Base-by-base conservation (phyloP, 352 stramenopile genomes). In the Phytophthora citrophthora region DNA sequence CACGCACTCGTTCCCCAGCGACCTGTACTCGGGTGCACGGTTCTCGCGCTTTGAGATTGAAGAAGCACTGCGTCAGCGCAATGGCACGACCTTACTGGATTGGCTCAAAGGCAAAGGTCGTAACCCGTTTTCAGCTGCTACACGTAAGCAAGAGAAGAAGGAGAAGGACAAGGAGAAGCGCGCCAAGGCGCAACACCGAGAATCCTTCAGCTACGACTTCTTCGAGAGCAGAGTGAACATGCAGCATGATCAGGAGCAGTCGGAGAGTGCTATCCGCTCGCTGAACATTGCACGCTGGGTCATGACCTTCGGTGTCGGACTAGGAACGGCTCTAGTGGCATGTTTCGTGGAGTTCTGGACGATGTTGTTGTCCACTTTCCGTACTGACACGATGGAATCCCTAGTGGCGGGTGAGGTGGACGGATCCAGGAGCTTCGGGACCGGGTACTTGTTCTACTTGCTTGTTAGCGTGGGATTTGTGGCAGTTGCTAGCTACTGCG, bases 301-400 rank as follows among this genome's bases (percentile, higher is more conserved):
- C 59, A 91, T 99, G 76, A 99, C 97, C 1, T 95, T 99, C 54
- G 68, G 92, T 18, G 97, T 99, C 40, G 97, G 97, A 0, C 74
- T 99, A 2, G 68, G 90, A 45, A 98, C 97, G 24, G 97, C 92
- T 0, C 45, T 98, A 6, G 88, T 99, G 31, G 97, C 96, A 8
- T 96, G 93, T 39, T 91, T 97, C 40, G 95, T 98, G 64, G 98
- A 98, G 45, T 95, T 93, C 49, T 86, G 82, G 40, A 98, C 89
- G 16, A 89, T 89, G 27, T 64, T 76, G 15, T 80, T 99, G 49
- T 93, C 89, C 5, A 77, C 68, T 24, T 86, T 90, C 46, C 98
- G 98, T 53, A 98, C 88, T 13, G 63, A 77, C 49, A 93, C 90
- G n/a, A 95, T 99, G 64, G 94, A 94, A 63, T 62, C 79, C 2